Evolutionary conservation across 441 rosid genomes (phyloP).

Genomic region (Erodium moschatum): DNA sequence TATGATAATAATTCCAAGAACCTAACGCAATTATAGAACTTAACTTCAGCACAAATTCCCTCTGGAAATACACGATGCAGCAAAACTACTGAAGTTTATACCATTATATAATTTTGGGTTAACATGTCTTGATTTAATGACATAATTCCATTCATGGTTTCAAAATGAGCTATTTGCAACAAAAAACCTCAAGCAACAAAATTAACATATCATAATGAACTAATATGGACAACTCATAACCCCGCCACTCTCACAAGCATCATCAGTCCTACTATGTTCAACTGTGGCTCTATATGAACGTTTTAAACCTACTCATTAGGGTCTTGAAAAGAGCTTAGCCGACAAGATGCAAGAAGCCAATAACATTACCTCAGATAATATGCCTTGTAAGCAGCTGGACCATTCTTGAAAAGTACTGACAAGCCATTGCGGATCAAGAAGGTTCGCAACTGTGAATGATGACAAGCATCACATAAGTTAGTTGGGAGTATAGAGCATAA

Average conservation of each 20-base stretch:
- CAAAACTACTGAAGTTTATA: too few relatives aligned
- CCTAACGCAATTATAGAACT: not conserved
- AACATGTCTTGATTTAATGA: too few relatives aligned
- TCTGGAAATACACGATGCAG: not conserved
- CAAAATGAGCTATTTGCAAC: too few relatives aligned
- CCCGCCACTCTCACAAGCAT: not conserved
- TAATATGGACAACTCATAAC: not conserved
- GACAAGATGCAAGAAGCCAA: not conserved
- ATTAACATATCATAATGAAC: not conserved
- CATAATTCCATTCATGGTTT: too few relatives aligned
- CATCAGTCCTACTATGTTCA: not conserved
- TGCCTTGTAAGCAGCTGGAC: constrained; percentile 73
- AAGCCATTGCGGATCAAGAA: constrained; percentile 93
- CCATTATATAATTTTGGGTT: too few relatives aligned
- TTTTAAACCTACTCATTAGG: not conserved
- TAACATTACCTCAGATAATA: constrained; percentile 59
- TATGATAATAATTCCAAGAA: not conserved
- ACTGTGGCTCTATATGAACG: not conserved
- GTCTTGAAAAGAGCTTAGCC: not conserved
- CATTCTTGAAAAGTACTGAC: constrained; percentile 76
- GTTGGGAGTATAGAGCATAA: not conserved
- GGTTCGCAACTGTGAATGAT: constrained; percentile 61
- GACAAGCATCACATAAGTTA: constrained; percentile 9
- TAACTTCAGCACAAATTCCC: not conserved
- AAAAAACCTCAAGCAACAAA: not conserved